A percentile compares a stretch with the other conserved stretches of the same genome.
Conservation (phyloP, 345 rosid genomes). For the Populus simonii region DNA sequence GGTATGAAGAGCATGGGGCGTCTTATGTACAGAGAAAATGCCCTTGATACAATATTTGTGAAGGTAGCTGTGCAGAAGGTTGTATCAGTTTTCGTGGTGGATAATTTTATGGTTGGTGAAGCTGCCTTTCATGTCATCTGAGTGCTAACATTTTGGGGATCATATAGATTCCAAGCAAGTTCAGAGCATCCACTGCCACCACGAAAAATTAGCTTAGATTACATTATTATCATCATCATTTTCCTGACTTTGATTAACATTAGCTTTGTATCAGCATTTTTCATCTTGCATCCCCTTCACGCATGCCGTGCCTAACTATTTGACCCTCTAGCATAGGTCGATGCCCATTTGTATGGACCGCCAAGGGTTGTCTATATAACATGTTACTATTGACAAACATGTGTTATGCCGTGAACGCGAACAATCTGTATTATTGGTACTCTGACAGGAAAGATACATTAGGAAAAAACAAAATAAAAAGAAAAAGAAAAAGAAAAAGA, state of each 20-base stretch:
- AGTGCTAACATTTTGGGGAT: background rate
- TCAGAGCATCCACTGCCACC: background rate
- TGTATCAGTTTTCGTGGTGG: background rate
- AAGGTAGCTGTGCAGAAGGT: background rate
- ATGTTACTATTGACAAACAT: background rate
- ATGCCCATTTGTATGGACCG: background rate
- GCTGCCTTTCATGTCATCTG: background rate
- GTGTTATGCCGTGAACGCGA: background rate
- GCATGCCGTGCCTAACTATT: background rate
- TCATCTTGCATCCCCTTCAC: background rate
- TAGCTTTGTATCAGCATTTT: background rate
- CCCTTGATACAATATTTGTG: slow-evolving; percentile 44
- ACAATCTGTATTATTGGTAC: background rate
- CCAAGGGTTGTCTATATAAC: background rate
- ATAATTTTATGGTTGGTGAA: background rate
- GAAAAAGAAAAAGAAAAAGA: too few relatives aligned
- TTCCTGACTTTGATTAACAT: background rate
- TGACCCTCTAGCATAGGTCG: background rate
- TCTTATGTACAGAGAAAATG: slow-evolving; percentile 93
- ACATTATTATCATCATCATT: background rate
- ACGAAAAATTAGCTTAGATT: background rate
- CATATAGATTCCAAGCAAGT: background rate
- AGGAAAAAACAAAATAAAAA: background rate
- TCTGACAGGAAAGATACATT: background rate
- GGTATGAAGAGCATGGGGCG: slow-evolving; percentile 98